Evolutionary conservation across 2,329 filamentous ascomycete species (phyloP).

Genomic region (Calonectria henricotiae): DNA sequence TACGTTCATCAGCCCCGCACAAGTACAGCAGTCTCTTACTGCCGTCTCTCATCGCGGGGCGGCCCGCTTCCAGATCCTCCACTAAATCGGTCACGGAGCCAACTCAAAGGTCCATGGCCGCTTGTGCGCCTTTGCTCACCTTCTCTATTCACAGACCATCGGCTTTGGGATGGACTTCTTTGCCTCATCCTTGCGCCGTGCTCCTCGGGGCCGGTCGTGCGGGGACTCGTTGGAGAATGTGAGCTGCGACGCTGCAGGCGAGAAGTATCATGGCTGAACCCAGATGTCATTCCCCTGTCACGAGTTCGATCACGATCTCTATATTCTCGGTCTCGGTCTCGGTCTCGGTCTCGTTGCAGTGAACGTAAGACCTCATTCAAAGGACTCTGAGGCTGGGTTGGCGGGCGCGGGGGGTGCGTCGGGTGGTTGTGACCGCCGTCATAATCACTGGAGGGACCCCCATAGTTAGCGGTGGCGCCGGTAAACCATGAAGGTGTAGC

Average conservation of each 20-base stretch:
- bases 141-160: conserved; percentile 48
- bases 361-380: conserved; percentile 55
- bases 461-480: conserved; percentile 4
- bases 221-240: conserved; percentile 59
- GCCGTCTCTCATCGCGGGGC: conserved; percentile 53
- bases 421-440: conserved; percentile 39
- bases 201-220: conserved; percentile 51
- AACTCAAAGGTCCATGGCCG: conserved; percentile 60
- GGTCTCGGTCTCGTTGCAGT: conserved; percentile 50
- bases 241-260: conserved; percentile 59
- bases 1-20: conserved; percentile 22
- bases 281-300: conserved; percentile 49
- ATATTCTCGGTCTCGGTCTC: conserved; percentile 47
- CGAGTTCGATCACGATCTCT: conserved; percentile 47
- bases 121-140: conserved; percentile 55
- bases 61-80: conserved; percentile 51
- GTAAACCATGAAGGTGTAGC: conserved; percentile 36
- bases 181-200: conserved; percentile 58
- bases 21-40: conserved; percentile 47
- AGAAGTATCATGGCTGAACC: conserved; percentile 56
- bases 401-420: conserved; percentile 46
- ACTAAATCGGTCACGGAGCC: conserved; percentile 64
- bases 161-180: conserved; percentile 60
- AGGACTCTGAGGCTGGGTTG: conserved; percentile 52
- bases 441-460: conserved; percentile 23